Base-by-base conservation (phyloP, 306 rosid genomes). In the Pyrus pyrifolia region DNA sequence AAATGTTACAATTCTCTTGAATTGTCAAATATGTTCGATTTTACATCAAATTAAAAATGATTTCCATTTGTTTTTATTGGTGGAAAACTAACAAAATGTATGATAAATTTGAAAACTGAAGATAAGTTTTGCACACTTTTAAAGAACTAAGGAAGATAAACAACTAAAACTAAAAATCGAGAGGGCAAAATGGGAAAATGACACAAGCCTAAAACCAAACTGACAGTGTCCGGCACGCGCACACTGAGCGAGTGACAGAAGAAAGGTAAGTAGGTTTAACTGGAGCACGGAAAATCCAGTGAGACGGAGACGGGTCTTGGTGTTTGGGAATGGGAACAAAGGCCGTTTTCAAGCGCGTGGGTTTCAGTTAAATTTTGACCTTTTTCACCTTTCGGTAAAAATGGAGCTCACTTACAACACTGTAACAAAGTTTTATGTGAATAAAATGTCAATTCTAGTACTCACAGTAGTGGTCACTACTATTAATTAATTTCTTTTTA, bases 261-360 rank as follows among this genome's bases (percentile, higher is more conserved):
- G 3, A 74, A 29, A 14, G 5, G 2, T 4, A 4, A 14, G 67
- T 9, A 8, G 8, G 14, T 11, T 31, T 4, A 66, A 10, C 19
- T 44, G 22, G 6, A 22, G 73, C 73, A 67, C 79, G 72, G 73
- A 76, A 76, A 76, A 17, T 38, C 64, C 35, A 31, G 25, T 2
- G 65, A 22, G 71, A 33, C 40, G 72, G 81, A 18, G 68, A 60
- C 76, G 38, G 33, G 71, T 71, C 64, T 70, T 72, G 33, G 76
- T 33, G 7, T 29, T 11, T 23, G 68, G 53, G 17, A 71, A 15
- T 22, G 68, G 52, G 17, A 71, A 17, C 62, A 33, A 33, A 52
- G 65, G 55, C 68, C 73, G 68, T 71, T 40, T 38, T 12, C 13
- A 63, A 58, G 57, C 77, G 71, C 65, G 59, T 61, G 22, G 15